phyloP scores from a whole-genome alignment of 176 grass and related monocot genomes.

The Bonia amplexicaulis region DNA sequence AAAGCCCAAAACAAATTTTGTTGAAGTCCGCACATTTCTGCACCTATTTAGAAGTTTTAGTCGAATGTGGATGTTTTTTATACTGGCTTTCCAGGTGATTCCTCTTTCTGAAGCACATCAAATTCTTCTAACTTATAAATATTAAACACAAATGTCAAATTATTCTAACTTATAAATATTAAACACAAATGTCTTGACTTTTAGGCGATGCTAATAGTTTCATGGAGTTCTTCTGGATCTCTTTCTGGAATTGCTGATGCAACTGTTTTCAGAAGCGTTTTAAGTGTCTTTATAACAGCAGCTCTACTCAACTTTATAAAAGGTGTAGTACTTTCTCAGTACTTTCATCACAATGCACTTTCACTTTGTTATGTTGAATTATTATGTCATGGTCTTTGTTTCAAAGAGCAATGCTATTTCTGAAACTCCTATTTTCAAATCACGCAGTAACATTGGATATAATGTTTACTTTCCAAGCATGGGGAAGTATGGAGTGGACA shows the following conservation, averaged over 20 bases:
- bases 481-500: conserved; percentile 58
- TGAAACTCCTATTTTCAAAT: conserved; percentile 17
- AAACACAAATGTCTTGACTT: conserved; percentile 14
- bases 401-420: background rate
- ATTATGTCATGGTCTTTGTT: conserved; percentile 3
- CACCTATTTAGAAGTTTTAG: conserved; percentile 80
- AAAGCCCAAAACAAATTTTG: conserved; percentile 72
- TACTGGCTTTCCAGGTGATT: conserved; percentile 61
- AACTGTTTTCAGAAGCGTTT: conserved; percentile 60
- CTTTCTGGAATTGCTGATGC: conserved; percentile 57
- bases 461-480: conserved; percentile 58
- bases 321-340: conserved; percentile 35
- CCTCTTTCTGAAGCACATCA: conserved; percentile 16
- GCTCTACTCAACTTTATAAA: conserved; percentile 66
- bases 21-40: conserved; percentile 69
- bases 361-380: conserved; percentile 7
- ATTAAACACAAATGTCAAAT: background rate
- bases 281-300: conserved; percentile 70
- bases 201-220: conserved; percentile 73
- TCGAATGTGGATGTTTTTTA: conserved; percentile 72
- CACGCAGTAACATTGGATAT: conserved; percentile 60
- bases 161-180: background rate
- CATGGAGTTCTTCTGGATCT: conserved; percentile 67
- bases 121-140: conserved; percentile 8
- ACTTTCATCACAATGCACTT: background rate